phyloP scores from a whole-genome alignment of 768 basidiomycete genomes.

The Floccularia luteovirens region DNA sequence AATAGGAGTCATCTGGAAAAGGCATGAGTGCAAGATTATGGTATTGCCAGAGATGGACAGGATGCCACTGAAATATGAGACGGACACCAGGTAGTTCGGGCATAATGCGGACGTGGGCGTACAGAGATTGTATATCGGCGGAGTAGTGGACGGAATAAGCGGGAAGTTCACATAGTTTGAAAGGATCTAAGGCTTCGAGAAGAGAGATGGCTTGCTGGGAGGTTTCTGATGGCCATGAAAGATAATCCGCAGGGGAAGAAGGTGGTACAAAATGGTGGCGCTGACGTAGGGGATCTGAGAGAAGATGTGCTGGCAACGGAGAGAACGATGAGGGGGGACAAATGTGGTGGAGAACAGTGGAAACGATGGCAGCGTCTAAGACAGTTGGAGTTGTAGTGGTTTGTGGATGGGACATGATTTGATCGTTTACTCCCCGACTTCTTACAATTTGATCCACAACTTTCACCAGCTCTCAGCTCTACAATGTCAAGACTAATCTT shows the following conservation, averaged over 20 bases:
- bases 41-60: constrained; percentile 51
- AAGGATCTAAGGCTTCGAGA: constrained; percentile 27
- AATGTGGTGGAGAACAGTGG: constrained; percentile 51
- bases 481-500: neutral
- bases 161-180: constrained; percentile 9
- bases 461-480: no score
- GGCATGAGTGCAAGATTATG: constrained; percentile 67
- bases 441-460: no score
- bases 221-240: constrained; percentile 55
- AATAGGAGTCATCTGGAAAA: constrained; percentile 41
- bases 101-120: constrained; percentile 51
- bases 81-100: constrained; percentile 31
- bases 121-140: constrained; percentile 41
- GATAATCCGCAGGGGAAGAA: constrained; percentile 43
- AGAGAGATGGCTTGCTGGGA: constrained; percentile 25
- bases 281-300: constrained; percentile 53
- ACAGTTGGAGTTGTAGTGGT: constrained; percentile 17
- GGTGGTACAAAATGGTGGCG: constrained; percentile 61
- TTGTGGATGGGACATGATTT: no score
- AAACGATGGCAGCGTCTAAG: constrained; percentile 32
- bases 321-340: constrained; percentile 39
- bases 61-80: constrained; percentile 65
- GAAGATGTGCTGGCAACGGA: constrained; percentile 51
- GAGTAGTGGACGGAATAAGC: constrained; percentile 22
- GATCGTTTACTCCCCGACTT: no score